phyloP scores from a whole-genome alignment of 805 yeast species.

The Jamesozyma lodderae region DNA sequence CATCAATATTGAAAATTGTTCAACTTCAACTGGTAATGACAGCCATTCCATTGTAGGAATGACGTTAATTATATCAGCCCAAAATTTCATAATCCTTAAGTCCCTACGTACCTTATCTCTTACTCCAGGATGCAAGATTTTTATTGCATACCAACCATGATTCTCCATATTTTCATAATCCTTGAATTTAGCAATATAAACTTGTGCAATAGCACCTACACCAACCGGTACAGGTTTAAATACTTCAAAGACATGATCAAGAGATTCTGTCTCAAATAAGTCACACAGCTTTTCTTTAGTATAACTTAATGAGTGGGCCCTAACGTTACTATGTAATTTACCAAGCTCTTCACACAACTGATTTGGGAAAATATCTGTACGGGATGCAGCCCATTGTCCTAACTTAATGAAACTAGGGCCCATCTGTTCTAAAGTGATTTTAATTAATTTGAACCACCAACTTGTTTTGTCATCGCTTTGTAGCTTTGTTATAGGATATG shows the following conservation, averaged over 20 bases:
- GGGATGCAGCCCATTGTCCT: slow-evolving; percentile 98
- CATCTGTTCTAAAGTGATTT: slow-evolving; percentile 65
- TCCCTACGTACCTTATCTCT: slow-evolving; percentile 67
- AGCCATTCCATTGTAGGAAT: slow-evolving; percentile 98
- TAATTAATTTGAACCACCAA: slow-evolving; percentile 60
- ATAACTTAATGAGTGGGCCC: slow-evolving; percentile 53
- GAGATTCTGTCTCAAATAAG: slow-evolving; percentile 46
- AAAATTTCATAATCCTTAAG: slow-evolving; percentile 69
- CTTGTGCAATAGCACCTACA: slow-evolving; percentile 98
- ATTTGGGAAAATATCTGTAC: slow-evolving; percentile 84
- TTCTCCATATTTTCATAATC: slow-evolving; percentile 6
- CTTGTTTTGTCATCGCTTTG: slow-evolving; percentile 24
- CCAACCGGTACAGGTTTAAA: slow-evolving; percentile 75
- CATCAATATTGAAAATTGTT: slow-evolving; percentile 80
- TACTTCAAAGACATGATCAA: slow-evolving; percentile 74
- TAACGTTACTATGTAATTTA: slow-evolving; percentile 73
- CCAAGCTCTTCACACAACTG: slow-evolving; percentile 72
- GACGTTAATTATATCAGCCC: slow-evolving; percentile 58
- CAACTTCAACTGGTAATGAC: slow-evolving; percentile 88
- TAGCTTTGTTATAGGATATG: slow-evolving; percentile 49
- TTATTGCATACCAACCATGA: slow-evolving; percentile 68
- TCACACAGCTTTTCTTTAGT: slow-evolving; percentile 52
- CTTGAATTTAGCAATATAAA: slow-evolving; percentile 59
- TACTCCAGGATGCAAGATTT: slow-evolving; percentile 86
- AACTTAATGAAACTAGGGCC: slow-evolving; percentile 89